Evolutionary conservation across 495 filamentous ascomycete species (phyloP), one percentile per base, ranked within the genome.

Genomic region (Hypoxylon perforatum): DNA sequence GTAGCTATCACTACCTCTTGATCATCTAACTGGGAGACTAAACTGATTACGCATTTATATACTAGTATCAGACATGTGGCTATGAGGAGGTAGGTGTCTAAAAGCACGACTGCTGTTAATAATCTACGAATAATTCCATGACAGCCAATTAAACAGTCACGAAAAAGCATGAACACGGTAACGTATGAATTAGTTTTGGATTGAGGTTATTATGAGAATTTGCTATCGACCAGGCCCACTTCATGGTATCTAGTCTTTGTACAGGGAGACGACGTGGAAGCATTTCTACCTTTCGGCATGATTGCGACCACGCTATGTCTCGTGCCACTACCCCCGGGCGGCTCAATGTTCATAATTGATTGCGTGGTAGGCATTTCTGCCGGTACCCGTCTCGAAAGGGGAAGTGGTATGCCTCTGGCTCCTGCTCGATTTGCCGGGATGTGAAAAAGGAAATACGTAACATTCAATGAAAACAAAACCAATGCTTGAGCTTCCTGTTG

Each of bases 251-350:
- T 28, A 17, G 10, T 3, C 8, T 47, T 44, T 6, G 22, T 28
- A 51, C 17, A 25, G 36, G 2, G 47, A 60, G 28, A 61, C 50
- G 35, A 19, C 54, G 45, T 33, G 30, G 30, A 47, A 59, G 35
- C 14, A 57, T 18, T 15, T 25, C 35, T 69, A 51, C 60, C 39
- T 69, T 69, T 64, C 65, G 46, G 65, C 50, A 60, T 56, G 55
- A 33, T 4, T 15, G 33, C 49, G 47, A 30, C 38, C 41, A 69
- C 44, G 41, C 22, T 28, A 38, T 14, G 30, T 63, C 65, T 60
- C 46, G 44, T 28, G 21, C 19, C 22, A 14, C 57, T 50, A 59
- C 51, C n/a, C n/a, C n/a, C n/a, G n/a, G n/a, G 44, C 44, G 36
- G 15, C 44, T 36, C 41, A 55, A 54, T 18, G 52, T 30, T 46